Evolutionary conservation across 768 basidiomycete species (phyloP), one percentile per base, ranked within the genome.

Genomic region (Boletus subparvulus): DNA sequence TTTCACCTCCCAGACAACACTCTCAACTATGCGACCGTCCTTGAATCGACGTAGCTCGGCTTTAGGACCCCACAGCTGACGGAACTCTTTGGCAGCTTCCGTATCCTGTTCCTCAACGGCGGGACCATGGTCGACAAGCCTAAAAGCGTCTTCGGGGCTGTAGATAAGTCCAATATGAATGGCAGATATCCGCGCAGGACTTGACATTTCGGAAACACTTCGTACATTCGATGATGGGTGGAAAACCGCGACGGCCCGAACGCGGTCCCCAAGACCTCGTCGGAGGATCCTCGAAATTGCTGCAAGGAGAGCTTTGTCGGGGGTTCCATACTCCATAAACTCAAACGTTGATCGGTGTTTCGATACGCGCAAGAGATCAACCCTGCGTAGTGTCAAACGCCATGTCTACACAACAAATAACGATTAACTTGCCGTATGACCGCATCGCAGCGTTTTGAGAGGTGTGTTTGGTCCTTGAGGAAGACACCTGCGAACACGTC

Each of bases 41-140:
- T 98, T 95, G 79, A 99, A 99, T 39, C 95, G 83, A 7, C 97
- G 82, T 17, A 98, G 77, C 67, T 98, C 96, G 0, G 94, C 87
- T 70, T 94, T 96, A 39, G 83, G 76, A 0, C 95, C 96, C 97
- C 97, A 99, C 61, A 98, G 77, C 6, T 84, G 80, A 24, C 87
- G 84, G 79, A 97, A 99, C 4, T 76, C 78, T 44, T 80, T 73
- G 0, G 80, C 77, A 6, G 72, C 77, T 11, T 75, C 69, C 24
- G 77, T 73, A 48, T 87, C 79, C 42, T 78, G 67, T 39, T 87
- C 85, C 12, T 85, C 84, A 49, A 85, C 90, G 0, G 87, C 69
- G 1, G 96, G 96, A 3, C 96, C 96, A 59, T 94, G 91, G 64
- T 98, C 97, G 28, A 98, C 90, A 2, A 98, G 83, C 10, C 92